These are phyloP conservation scores for Corylus americana DNA, from an alignment of 306 rosid species.

Conservation along the genomic window DNA sequence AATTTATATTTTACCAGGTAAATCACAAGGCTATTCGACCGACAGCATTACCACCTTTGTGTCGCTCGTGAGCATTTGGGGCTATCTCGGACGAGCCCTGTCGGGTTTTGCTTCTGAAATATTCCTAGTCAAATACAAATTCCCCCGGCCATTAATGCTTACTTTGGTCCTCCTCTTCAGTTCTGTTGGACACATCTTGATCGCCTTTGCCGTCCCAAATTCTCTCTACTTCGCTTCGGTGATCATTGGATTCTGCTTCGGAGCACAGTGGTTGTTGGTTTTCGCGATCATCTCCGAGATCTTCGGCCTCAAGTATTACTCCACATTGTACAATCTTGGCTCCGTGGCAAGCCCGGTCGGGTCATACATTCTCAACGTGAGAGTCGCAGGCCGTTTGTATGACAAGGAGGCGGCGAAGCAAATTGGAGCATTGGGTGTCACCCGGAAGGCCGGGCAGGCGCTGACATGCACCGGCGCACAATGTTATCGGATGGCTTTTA, in stretches of 20 bases:
- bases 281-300: constrained; percentile 70
- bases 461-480: constrained; percentile 47
- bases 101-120: constrained; percentile 57
- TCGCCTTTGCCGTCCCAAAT: constrained; percentile 56
- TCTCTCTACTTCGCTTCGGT: constrained; percentile 59
- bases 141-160: constrained; percentile 65
- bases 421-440: constrained; percentile 36
- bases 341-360: constrained; percentile 60
- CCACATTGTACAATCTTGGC: constrained; percentile 58
- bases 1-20: background rate
- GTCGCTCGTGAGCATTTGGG: constrained; percentile 76
- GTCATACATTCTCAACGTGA: constrained; percentile 55
- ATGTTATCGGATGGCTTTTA: constrained; percentile 53
- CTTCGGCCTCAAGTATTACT: constrained; percentile 71
- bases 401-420: constrained; percentile 60
- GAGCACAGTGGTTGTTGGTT: constrained; percentile 65
- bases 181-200: constrained; percentile 59
- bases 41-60: constrained; percentile 58
- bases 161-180: constrained; percentile 49
- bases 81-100: constrained; percentile 54
- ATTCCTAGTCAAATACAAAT: constrained; percentile 50
- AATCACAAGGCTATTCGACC: constrained; percentile 51
- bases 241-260: constrained; percentile 64
- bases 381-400: constrained; percentile 54
- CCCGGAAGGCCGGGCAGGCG: constrained; percentile 41